Base-by-base conservation (phyloP, 129 eudicot genomes). In the Erigeron canadensis region DNA sequence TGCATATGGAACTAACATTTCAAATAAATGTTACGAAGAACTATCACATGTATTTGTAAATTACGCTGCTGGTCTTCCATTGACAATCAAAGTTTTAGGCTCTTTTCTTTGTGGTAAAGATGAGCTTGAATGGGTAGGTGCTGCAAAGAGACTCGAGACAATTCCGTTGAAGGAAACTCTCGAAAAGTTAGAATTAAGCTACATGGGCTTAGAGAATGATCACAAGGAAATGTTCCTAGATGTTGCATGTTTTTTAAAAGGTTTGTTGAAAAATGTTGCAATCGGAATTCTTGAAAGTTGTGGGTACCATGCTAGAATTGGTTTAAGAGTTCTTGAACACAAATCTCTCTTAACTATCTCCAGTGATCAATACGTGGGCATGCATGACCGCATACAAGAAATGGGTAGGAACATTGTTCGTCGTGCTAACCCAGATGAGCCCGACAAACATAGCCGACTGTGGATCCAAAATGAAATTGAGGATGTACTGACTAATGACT, bases 331-430 rank as follows among this genome's bases (percentile, higher is more conserved):
- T 58, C 75, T 83, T 17, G 12, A 55, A 22, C 70, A 65, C 34
- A 81, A 60, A 79, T 83, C 81, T 66, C 83, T 86, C 12, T 34
- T 86, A 9, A 84, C 65, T 15, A 9, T 74, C 28, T n/a, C 21
- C 3, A 44, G 40, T 11, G 41, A 47, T 10, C 15, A 66, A 15
- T 9, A 15, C 0, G 55, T 86, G 56, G 11, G 41, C 48, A 79
- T 87, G 82, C 93, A 87, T 67, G 80, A 82, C 59, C 84, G 62
- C 59, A 48, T 84, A 15, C 65, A 75, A 58, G 93, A 79, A 60
- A 87, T 84, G 89, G 93, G 93, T 12, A 77, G 63, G 74, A 73
- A 87, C 58, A 84, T 87, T 64, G 79, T 87, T 59, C 42, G 28
- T 3, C 66, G 34, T 23, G 58, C 69, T 63, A 42, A 65, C 70